Base-by-base conservation (phyloP, 169 alveolate species). In the Plasmodium yoelii region DNA sequence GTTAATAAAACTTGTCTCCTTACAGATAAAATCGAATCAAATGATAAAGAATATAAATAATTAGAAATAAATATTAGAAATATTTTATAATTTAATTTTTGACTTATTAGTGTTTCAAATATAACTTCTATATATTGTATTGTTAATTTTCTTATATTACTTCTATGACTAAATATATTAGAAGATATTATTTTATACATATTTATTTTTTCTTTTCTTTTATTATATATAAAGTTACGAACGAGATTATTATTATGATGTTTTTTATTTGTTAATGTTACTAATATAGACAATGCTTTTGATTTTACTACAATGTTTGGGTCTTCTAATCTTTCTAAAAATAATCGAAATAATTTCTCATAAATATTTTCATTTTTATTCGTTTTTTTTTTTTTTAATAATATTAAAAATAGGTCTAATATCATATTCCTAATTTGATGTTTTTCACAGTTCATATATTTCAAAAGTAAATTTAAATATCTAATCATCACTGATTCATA, bases 91-190 rank as follows among this genome's bases (percentile, higher is more conserved):
- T 44, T 63, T 34, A 77, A 56, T 47, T 77, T 77, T 77, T 49
- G 63, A 55, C 61, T 44, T 63, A 77, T 44, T 22, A 77, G 42
- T 2, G 88, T 63, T 77, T 77, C 88, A 51, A 77, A 77, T 49
- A 77, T 64, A 8, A 75, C 88, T 56, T 77, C 88, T 63, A 77
- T 77, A 77, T 77, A 77, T 64, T 63, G 77, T 68, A 77, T 68
- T 42, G 68, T 77, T 42, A 77, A 9, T 77, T 77, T 77, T 47
- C 88, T 51, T 18, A 77, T 77, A 44, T 77, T 77, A 77, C 75
- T 77, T 49, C 74, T 63, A 51, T 77, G 57, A 51, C 77, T 77
- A 51, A 47, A 64, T 10, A 77, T 64, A 28, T 77, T 77, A 26
- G 53, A 55, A 19, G 88, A 77, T 49, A 77, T 77, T 4, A 77